Evolutionary conservation across 2,329 filamentous ascomycete species (phyloP).

Genomic region (Aaosphaeria pasadenensis): DNA sequence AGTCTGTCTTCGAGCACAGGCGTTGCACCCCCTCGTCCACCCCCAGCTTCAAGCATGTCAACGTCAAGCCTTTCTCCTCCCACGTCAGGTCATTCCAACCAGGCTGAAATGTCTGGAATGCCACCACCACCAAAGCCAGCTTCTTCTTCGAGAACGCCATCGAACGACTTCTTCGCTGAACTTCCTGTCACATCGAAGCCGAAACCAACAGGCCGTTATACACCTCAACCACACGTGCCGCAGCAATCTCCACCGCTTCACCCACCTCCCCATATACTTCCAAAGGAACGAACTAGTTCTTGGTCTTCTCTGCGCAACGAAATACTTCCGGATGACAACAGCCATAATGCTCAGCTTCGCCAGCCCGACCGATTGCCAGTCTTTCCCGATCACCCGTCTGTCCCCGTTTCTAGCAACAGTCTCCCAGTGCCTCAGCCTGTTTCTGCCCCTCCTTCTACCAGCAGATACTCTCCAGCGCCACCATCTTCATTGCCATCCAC

Average conservation of each 20-base stretch:
- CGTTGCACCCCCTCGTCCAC: conserved; percentile 18
- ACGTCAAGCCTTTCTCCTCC: conserved; percentile 38
- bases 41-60: conserved; percentile 26
- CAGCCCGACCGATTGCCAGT: conserved; percentile 42
- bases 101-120: conserved; percentile 27
- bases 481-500: conserved; percentile 17
- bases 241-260: conserved; percentile 15
- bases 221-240: conserved; percentile 30
- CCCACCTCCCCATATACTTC: conserved; percentile 18
- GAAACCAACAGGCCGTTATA: conserved; percentile 36
- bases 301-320: conserved; percentile 36
- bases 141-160: conserved; percentile 17
- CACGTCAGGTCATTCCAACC: conserved; percentile 37
- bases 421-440: conserved; percentile 27
- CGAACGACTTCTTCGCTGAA: conserved; percentile 48
- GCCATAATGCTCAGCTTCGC: conserved; percentile 28
- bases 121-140: conserved; percentile 23
- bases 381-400: conserved; percentile 31
- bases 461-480: conserved; percentile 36
- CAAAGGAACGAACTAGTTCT: conserved; percentile 33
- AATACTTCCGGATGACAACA: conserved; percentile 25
- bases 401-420: conserved; percentile 28
- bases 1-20: conserved; percentile 49
- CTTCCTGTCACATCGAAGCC: conserved; percentile 44
- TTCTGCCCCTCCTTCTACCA: conserved; percentile 5